Conservation (phyloP, 2,329 filamentous ascomycete species). For the Trichoderma citrinoviride region DNA sequence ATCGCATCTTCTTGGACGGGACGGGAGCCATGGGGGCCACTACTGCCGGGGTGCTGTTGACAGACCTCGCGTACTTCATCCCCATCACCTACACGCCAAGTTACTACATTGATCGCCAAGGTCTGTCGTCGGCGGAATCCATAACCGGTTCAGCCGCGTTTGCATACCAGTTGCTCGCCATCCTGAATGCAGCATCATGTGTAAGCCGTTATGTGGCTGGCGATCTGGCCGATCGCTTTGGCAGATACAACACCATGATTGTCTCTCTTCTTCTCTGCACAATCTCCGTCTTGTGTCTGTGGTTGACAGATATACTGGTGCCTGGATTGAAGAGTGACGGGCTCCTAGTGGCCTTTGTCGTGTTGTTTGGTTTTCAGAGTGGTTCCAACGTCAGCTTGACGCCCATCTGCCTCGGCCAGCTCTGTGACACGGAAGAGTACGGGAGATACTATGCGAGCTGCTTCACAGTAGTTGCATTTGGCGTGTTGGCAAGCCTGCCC, state of each 20-base stretch:
- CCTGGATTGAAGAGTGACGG: slow-evolving; percentile 40
- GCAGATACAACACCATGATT: slow-evolving; percentile 79
- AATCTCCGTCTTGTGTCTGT: slow-evolving; percentile 60
- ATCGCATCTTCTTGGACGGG: slow-evolving; percentile 27
- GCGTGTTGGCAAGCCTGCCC: background rate
- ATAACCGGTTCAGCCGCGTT: slow-evolving; percentile 23
- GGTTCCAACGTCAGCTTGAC: slow-evolving; percentile 75
- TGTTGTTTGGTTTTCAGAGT: slow-evolving; percentile 75
- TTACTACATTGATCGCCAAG: slow-evolving; percentile 53
- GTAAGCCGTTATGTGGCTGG: slow-evolving; percentile 76
- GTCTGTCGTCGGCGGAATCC: slow-evolving; percentile 4
- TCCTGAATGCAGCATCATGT: slow-evolving; percentile 76
- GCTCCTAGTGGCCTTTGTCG: slow-evolving; percentile 63
- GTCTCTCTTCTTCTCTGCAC: slow-evolving; percentile 59
- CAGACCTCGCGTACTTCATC: slow-evolving; percentile 67
- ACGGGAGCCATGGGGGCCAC: background rate
- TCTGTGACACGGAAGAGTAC: slow-evolving; percentile 73
- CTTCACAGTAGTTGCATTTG: slow-evolving; percentile 62
- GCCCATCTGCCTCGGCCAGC: slow-evolving; percentile 77
- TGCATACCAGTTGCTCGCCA: slow-evolving; percentile 69
- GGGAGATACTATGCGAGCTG: slow-evolving; percentile 73
- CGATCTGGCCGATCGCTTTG: slow-evolving; percentile 69
- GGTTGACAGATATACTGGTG: slow-evolving; percentile 58
- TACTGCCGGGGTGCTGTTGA: slow-evolving; percentile 44
- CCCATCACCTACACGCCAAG: slow-evolving; percentile 75